phyloP scores from a whole-genome alignment of 2,329 filamentous ascomycete species.

The Fusarium nygamai region DNA sequence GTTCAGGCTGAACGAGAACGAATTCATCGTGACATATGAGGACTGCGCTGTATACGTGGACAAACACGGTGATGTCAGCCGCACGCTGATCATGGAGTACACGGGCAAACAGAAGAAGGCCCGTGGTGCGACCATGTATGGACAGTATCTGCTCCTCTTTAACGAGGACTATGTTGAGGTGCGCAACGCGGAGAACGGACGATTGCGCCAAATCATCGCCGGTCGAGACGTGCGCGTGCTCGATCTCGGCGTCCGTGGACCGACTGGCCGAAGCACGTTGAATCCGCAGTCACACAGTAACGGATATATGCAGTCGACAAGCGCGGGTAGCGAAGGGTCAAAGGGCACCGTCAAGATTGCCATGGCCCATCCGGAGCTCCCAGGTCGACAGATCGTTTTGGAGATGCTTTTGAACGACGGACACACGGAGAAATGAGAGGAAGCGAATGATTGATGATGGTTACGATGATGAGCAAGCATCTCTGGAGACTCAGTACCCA shows the following conservation, averaged over 20 bases:
- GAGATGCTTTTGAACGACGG: conserved; percentile 94
- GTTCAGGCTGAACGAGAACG: conserved; percentile 92
- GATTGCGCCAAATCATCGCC: conserved; percentile 91
- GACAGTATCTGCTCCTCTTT: conserved; percentile 91
- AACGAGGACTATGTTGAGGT: conserved; percentile 98
- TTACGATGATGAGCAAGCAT: conserved; percentile 12
- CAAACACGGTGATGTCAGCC: conserved; percentile 94
- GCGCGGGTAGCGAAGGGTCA: conserved; percentile 55
- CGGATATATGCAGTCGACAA: conserved; percentile 48
- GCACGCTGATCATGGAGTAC: conserved; percentile 97
- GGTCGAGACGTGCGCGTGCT: conserved; percentile 90
- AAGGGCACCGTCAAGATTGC: conserved; percentile 90
- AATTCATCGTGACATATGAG: conserved; percentile 93
- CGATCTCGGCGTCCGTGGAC: conserved; percentile 80
- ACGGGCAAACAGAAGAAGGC: conserved; percentile 87
- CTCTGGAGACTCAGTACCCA: background rate
- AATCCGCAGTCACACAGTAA: conserved; percentile 48
- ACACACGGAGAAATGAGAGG: conserved; percentile 61
- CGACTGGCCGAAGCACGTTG: conserved; percentile 60
- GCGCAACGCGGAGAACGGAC: conserved; percentile 93
- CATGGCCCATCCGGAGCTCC: conserved; percentile 91
- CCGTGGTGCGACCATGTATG: conserved; percentile 86
- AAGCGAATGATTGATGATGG: conserved; percentile 1
- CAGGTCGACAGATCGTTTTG: conserved; percentile 86
- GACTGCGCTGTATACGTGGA: conserved; percentile 98